phyloP scores from a whole-genome alignment of 495 filamentous ascomycete species.

The Aspergillus cristatus region DNA sequence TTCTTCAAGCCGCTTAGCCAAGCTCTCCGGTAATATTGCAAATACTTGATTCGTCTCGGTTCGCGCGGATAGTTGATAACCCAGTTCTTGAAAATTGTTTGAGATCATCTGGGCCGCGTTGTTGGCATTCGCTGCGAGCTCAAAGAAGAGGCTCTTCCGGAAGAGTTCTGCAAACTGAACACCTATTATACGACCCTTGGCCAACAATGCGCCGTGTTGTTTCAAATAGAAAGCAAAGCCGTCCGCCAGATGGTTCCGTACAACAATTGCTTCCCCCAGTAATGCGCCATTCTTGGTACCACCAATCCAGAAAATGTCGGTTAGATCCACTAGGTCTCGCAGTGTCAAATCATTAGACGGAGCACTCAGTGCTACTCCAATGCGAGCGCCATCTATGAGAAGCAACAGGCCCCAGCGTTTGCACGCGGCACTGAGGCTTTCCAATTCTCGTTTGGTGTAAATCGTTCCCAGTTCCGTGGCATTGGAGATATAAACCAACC shows the following conservation, averaged over 20 bases:
- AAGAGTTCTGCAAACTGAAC: conserved; percentile 38
- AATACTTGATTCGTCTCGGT: conserved; percentile 32
- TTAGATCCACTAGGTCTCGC: conserved; percentile 27
- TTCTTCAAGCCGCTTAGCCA: conserved; percentile 19
- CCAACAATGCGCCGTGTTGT: conserved; percentile 35
- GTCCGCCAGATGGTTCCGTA: conserved; percentile 25
- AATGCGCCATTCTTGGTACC: conserved; percentile 36
- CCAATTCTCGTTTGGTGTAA: conserved; percentile 28
- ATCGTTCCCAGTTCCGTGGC: conserved; percentile 35
- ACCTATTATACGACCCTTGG: conserved; percentile 33
- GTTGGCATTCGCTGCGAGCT: conserved; percentile 32
- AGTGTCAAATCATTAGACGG: conserved; percentile 24
- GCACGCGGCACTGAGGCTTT: conserved; percentile 22
- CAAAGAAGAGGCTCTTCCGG: conserved; percentile 28
- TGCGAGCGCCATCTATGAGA: conserved; percentile 33
- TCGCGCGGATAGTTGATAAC: conserved; percentile 20
- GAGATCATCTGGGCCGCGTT: conserved; percentile 29
- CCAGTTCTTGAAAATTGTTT: conserved; percentile 17
- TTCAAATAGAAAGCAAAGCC: conserved; percentile 37
- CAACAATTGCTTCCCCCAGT: conserved; percentile 35
- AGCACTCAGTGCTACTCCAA: conserved; percentile 29
- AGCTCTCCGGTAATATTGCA: conserved; percentile 14
- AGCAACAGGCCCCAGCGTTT: conserved; percentile 25
- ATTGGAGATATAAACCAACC: conserved; percentile 35
- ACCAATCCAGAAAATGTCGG: conserved; percentile 39